Percentiles rank a stretch among this genome's conserved stretches.
phyloP scores from a whole-genome alignment of 768 basidiomycete species.

The Boletus barrowsii region DNA sequence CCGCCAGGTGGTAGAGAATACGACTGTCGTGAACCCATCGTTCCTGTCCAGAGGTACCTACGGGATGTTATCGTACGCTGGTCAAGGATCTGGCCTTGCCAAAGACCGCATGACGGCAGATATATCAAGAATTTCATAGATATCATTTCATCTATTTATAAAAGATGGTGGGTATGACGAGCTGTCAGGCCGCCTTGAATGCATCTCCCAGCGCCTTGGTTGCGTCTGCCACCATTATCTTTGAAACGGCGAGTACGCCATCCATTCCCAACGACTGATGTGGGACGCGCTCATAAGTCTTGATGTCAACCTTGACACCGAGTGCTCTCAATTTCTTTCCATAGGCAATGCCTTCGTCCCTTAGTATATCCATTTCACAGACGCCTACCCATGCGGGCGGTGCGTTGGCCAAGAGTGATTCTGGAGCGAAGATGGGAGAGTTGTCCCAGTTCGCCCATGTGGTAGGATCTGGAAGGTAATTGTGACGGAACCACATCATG shows the following conservation, averaged over 20 bases:
- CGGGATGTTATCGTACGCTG: conserved; percentile 40
- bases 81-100: conserved; percentile 24
- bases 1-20: conserved; percentile 69
- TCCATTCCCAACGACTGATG: conserved; percentile 75
- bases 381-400: conserved; percentile 63
- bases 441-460: conserved; percentile 66
- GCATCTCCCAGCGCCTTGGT: conserved; percentile 19
- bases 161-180: background rate
- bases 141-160: background rate
- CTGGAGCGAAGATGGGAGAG: conserved; percentile 69
- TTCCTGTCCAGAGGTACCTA: conserved; percentile 63
- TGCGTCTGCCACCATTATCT: conserved; percentile 19
- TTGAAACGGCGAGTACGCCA: conserved; percentile 31
- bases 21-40: conserved; percentile 83
- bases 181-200: conserved; percentile 4
- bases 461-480: conserved; percentile 60
- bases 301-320: conserved; percentile 53
- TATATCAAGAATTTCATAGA: conserved; percentile 26
- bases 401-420: conserved; percentile 45
- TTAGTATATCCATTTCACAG: conserved; percentile 62
- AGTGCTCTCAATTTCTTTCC: conserved; percentile 51
- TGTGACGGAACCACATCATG: conserved; percentile 69
- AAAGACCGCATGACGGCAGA: conserved; percentile 29
- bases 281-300: conserved; percentile 55
- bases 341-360: conserved; percentile 64